Base-by-base conservation (phyloP, 805 yeast genomes). In the Spathaspora arborariae region DNA sequence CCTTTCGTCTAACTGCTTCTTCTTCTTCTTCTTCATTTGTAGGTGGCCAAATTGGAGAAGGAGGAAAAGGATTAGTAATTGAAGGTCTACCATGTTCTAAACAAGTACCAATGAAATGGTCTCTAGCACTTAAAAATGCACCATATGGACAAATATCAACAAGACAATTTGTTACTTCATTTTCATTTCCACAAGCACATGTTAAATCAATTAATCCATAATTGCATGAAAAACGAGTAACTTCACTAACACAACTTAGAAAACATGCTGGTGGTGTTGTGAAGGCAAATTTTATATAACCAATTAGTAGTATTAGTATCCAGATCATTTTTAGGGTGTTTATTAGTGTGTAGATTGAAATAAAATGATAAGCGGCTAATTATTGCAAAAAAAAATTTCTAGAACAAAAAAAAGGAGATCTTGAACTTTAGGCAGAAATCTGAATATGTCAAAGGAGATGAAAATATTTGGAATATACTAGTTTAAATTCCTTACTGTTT, bases 191-290 rank as follows among this genome's bases (percentile, higher is more conserved):
- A 54, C 80, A 75, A 45, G 75, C 46, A 49, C 78, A 70, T 9
- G 58, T 56, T 42, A 75, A 49, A 56, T 76, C 77, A 3, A 55
- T 44, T 27, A 65, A 73, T 3, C 45, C 51, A 1, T 45, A 41
- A 2, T 59, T 58, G 51, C 79, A 73, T 16, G 27, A 30, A 50
- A 60, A 48, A 21, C 57, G 56, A 10, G 79, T 51, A 5, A 74
- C 56, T 18, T 58, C 67, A 45, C 64, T 65, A 35, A 72, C 51
- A 55, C 82, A 77, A 33, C 70, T 52, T 16, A 76, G 51, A 51
- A 75, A 71, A 52, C 82, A 77, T 8, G 80, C 79, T 8, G 81
- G 82, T 2, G 81, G 80, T 0, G 79, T 73, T 18, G 76, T 3
- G 8, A 15, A 13, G 3, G 35, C 35, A 15, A 13, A 30, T 13